These are phyloP conservation scores for Calonectria multiphialidica DNA, from an alignment of 2,329 filamentous ascomycete genomes.

Conservation along the genomic window DNA sequence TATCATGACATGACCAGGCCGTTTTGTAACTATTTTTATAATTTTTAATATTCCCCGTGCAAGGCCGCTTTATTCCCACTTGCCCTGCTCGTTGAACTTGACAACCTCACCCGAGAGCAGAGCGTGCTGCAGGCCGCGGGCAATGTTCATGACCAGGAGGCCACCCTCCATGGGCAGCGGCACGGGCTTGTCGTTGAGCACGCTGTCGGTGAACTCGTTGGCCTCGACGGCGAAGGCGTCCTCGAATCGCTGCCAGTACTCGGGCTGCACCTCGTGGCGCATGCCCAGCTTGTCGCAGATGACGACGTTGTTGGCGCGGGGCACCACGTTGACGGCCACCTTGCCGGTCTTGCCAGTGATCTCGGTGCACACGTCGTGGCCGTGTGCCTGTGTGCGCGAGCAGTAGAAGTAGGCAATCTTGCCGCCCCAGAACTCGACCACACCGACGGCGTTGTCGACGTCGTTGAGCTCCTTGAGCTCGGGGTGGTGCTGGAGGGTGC, in stretches of 20 bases:
- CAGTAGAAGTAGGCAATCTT: conserved; percentile 75
- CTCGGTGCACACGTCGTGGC: conserved; percentile 72
- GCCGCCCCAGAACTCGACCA: conserved; percentile 75
- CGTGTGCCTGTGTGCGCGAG: conserved; percentile 74
- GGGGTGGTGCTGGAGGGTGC: conserved; percentile 36
- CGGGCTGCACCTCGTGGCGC: conserved; percentile 67
- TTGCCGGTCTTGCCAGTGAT: conserved; percentile 76
- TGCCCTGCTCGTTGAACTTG: conserved; percentile 61
- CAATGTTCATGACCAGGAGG: conserved; percentile 71
- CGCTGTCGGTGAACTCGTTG: conserved; percentile 70
- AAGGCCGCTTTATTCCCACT: conserved; percentile 4
- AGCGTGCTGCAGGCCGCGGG: conserved; percentile 68
- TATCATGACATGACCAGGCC: not conserved
- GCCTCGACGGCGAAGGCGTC: conserved; percentile 72
- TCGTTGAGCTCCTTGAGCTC: conserved; percentile 43
- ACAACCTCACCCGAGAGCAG: conserved; percentile 68
- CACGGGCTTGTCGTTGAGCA: conserved; percentile 55
- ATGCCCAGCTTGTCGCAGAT: conserved; percentile 60
- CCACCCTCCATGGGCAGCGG: conserved; percentile 68
- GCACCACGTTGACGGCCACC: conserved; percentile 70
- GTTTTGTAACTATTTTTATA: not conserved
- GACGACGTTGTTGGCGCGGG: conserved; percentile 65
- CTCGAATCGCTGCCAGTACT: conserved; percentile 74
- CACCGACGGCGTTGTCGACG: conserved; percentile 54
- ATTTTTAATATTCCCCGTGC: not conserved